Base-by-base conservation (phyloP, 2,329 filamentous ascomycete species). In the Pseudopithomyces maydicus region DNA sequence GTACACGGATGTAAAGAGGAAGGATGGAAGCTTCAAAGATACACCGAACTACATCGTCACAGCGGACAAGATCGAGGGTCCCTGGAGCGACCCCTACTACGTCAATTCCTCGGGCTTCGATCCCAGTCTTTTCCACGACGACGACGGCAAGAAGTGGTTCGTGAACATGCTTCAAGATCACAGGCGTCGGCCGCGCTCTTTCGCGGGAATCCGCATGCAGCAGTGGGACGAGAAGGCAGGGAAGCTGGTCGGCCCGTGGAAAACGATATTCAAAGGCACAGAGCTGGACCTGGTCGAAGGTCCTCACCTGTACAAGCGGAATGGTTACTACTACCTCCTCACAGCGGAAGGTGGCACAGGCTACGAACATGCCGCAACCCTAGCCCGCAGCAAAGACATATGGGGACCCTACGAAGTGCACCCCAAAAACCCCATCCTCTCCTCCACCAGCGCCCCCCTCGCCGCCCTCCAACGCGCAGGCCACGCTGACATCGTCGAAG, bases 1-100 rank as follows among this genome's bases (percentile, higher is more conserved):
- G 1, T 88, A 86, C 69, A 87, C 85, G 1, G 85, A 88, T 64
- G 85, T 88, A 15, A 88, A 88, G 74, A 84, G 86, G 61, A 88
- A 88, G 68, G 86, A 88, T 62, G 86, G 86, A 12, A 84, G 82
- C 2, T 88, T 87, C 79, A 87, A 86, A 69, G 85, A 88, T 63
- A 80, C 84, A 1, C 85, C 83, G 61, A 88, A 88, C 47, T 88
- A 88, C 67, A 87, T 88, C 56, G 82, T 88, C 52, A 82, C 79
- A 12, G 66, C 72, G 11, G 63, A 69, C 0, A 63, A 74, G 5
- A 84, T 88, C 52, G 79, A 83, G 36, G 86, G 85, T 0, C 85
- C 85, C 0, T 88, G 86, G 86, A 85, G 84, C 0, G 85, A 88
- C 48, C 85, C 85, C 0, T 68, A 84, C 6, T 85, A 84, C 63